Evolutionary conservation across 2,329 filamentous ascomycete genomes (phyloP).

Genomic region (Trichoderma afroharzianum): DNA sequence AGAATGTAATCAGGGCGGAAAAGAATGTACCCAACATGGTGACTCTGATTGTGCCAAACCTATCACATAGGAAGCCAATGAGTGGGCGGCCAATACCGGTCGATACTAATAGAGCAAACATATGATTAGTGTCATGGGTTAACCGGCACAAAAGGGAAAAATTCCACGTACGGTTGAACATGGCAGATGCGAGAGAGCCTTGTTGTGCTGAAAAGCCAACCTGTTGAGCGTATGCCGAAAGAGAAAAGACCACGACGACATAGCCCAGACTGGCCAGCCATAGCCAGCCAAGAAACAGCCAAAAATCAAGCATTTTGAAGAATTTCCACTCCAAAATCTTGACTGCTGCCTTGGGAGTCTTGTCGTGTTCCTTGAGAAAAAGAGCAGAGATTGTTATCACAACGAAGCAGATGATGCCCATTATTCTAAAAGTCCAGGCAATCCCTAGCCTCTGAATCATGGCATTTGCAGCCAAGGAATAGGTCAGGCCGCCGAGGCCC

Average conservation of each 20-base stretch:
- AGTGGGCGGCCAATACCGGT: slow-evolving; percentile 7
- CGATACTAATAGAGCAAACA: background rate
- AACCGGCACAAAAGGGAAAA: no score
- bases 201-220: slow-evolving; percentile 65
- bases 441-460: slow-evolving; percentile 66
- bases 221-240: slow-evolving; percentile 67
- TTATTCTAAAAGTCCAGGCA: slow-evolving; percentile 62
- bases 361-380: slow-evolving; percentile 67
- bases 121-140: background rate
- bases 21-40: background rate
- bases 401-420: slow-evolving; percentile 60
- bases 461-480: slow-evolving; percentile 63
- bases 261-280: slow-evolving; percentile 72
- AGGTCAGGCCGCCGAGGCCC: slow-evolving; percentile 68
- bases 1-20: background rate
- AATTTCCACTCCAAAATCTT: slow-evolving; percentile 62
- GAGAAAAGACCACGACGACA: slow-evolving; percentile 68
- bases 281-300: slow-evolving; percentile 63
- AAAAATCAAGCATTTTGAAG: slow-evolving; percentile 59
- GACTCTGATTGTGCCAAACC: background rate
- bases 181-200: slow-evolving; percentile 66
- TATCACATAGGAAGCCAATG: background rate
- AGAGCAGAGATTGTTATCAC: slow-evolving; percentile 62
- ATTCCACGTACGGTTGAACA: slow-evolving; percentile 52
- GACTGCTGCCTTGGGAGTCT: slow-evolving; percentile 61